These are phyloP conservation scores for Globisporangium perplexum DNA, from an alignment of 352 stramenopile genomes.

Conservation along the genomic window DNA sequence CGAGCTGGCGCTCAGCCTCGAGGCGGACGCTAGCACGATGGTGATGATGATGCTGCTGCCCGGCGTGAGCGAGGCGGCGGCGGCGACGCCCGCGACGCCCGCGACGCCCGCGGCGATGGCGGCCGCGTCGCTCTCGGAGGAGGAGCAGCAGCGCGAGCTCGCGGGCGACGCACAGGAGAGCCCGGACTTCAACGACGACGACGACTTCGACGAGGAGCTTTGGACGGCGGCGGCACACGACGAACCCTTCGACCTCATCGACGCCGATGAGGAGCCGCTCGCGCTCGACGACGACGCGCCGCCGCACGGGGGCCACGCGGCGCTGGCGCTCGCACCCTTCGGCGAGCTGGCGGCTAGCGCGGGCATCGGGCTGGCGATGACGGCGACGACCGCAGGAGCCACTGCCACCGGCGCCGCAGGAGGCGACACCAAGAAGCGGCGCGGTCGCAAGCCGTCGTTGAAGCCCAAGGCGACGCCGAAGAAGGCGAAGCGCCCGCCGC, in stretches of 20 bases:
- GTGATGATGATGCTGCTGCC: constrained; percentile 14
- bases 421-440: constrained; percentile 25
- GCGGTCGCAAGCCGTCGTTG: constrained; percentile 31
- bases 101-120: too few relatives aligned
- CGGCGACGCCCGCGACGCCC: background rate
- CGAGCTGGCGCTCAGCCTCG: constrained; percentile 7
- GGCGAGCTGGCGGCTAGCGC: background rate
- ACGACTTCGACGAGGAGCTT: constrained; percentile 15
- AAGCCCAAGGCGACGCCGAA: constrained; percentile 22
- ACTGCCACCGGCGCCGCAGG: background rate
- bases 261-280: constrained; percentile 10
- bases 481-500: constrained; percentile 33
- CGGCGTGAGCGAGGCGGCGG: background rate
- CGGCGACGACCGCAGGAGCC: background rate
- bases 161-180: constrained; percentile 8
- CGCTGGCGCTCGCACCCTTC: constrained; percentile 1
- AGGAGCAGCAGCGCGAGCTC: constrained; percentile 12
- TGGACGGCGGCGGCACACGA: constrained; percentile 6
- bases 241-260: constrained; percentile 14
- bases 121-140: constrained; percentile 6
- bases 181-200: constrained; percentile 10
- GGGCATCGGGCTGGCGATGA: background rate
- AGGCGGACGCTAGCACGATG: constrained; percentile 12
- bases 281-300: too few relatives aligned
- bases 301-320: too few relatives aligned